Evolutionary conservation across 1,139 yeast species (phyloP), one percentile per base, ranked within the genome.

Genomic region (Suhomyces terraborum): DNA sequence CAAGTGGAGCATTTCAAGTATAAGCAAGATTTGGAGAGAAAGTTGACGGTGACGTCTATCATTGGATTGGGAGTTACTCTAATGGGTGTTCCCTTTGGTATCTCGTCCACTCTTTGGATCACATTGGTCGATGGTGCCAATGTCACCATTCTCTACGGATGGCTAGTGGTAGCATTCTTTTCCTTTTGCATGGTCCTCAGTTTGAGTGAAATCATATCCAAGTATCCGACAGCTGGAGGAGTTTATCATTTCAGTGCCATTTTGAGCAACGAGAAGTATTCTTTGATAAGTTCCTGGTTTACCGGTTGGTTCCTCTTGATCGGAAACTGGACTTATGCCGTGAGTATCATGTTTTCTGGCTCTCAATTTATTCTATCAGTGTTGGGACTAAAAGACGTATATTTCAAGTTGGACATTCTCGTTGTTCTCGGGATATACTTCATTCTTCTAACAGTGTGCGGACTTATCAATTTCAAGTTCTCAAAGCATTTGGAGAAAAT

Each of bases 81-180:
- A 19, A 84, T 84, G 91, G 86, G 87, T 16, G 89, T 86, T 0
- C 91, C 89, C 0, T 74, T 84, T 56, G 89, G 91, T 1, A 70
- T 84, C 53, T 79, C 88, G 4, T 79, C 87, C 1, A 83, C 88
- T 0, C 67, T 84, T 54, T 79, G 84, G 61, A 82, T 83, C 33
- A 81, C 86, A 1, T 64, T 84, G 41, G 70, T 80, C 16, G 85
- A 84, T 58, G 93, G 93, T 6, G 88, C 88, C 0, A 83, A 84
- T 43, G 80, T 80, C 9, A 82, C 91, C 0, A 79, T 84, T 36
- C 63, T 84, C 33, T 79, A 82, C 60, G 93, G 93, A 0, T 84
- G 88, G 80, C 50, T 82, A 1, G 62, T 80, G 2, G 84, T 83
- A 32, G 80, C 84, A 3, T 51, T 83, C 18, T 79, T 82, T 51